Conservation (phyloP, 2,329 filamentous ascomycete species). For the Talaromyces sp. region DNA sequence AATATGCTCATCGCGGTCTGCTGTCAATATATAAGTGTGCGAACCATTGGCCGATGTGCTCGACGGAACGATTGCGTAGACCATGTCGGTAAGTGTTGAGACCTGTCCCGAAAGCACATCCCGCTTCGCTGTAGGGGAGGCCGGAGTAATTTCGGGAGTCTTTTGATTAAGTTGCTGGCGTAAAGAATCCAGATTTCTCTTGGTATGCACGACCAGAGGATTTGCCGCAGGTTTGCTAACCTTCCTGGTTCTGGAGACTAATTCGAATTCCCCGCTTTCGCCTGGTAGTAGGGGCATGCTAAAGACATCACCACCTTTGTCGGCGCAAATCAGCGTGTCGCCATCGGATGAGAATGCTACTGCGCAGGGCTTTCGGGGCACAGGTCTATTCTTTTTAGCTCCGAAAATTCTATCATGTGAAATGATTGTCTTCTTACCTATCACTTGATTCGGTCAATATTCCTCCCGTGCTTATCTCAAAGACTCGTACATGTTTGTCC, state of each 20-base stretch:
- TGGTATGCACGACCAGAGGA: conserved; percentile 58
- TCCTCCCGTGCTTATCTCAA: conserved; percentile 62
- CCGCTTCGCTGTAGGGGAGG: conserved; percentile 63
- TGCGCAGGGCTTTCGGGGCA: conserved; percentile 86
- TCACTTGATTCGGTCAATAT: conserved; percentile 64
- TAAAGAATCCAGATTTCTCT: conserved; percentile 56
- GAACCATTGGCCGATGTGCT: conserved; percentile 45
- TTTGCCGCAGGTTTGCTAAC: conserved; percentile 53
- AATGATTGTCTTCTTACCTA: conserved; percentile 52
- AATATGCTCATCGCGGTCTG: conserved; percentile 77
- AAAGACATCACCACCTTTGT: conserved; percentile 98
- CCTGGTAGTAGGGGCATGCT: conserved; percentile 66
- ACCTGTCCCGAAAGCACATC: conserved; percentile 85
- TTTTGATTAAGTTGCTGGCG: conserved; percentile 53
- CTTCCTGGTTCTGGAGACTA: conserved; percentile 26
- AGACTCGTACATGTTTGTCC: conserved; percentile 85
- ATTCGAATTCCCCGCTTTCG: conserved; percentile 19
- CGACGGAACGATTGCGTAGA: conserved; percentile 49
- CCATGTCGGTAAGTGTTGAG: conserved; percentile 81
- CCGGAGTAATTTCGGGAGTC: conserved; percentile 35
- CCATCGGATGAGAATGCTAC: conserved; percentile 67
- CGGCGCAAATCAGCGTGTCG: conserved; percentile 71
- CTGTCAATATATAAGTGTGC: conserved; percentile 62
- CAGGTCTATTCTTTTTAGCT: conserved; percentile 52
- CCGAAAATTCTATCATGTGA: neutral